Evolutionary conservation across 2,329 filamentous ascomycete genomes (phyloP), one percentile per base, ranked within the genome.

Genomic region (Monilinia polystroma): DNA sequence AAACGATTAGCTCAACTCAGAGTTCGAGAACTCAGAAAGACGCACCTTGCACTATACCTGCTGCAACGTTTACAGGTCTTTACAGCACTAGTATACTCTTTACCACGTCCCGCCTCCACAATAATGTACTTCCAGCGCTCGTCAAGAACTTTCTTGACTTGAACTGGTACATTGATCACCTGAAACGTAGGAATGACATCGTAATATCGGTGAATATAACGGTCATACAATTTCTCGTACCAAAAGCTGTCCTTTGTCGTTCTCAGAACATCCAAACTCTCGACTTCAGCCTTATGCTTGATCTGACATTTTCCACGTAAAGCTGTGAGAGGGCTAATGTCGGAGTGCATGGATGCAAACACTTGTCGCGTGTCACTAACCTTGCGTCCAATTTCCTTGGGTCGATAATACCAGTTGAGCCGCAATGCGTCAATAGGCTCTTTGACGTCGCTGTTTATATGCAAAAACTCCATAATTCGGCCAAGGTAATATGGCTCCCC

Each of bases 391-490:
- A 98, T 96, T 80, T 99, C 95, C 79, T 95, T 93, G 66, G 95
- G 94, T 52, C 95, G 88, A 78, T 98, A 98, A 79, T 94, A 97
- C 95, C 95, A 99, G 80, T 99, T 99, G 76, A 98, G 91, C 72
- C 93, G 90, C 74, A 99, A 80, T 53, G 92, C 88, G 76, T 97
- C 94, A 70, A 99, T 88, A 0, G 90, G 89, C 68, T 87, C 86
- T 65, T 83, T 84, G 47, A 82, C 80, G 77, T 93, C 86, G 75
- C 94, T 92, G 74, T 93, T 87, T 75, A 84, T 81, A 75, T 96
- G 92, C 73, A 97, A 82, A 77, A 98, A 98, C 78, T 99, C 94
- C 95, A 99, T 99, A 78, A 99, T 95, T 73, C 95, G 91, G 70
- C 91, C 95, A 71, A 99, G 83, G 78, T 99, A 99, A 81, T 99